These are phyloP conservation scores for Fusarium nelsonii DNA, from an alignment of 2,329 filamentous ascomycete species.

Conservation along the genomic window DNA sequence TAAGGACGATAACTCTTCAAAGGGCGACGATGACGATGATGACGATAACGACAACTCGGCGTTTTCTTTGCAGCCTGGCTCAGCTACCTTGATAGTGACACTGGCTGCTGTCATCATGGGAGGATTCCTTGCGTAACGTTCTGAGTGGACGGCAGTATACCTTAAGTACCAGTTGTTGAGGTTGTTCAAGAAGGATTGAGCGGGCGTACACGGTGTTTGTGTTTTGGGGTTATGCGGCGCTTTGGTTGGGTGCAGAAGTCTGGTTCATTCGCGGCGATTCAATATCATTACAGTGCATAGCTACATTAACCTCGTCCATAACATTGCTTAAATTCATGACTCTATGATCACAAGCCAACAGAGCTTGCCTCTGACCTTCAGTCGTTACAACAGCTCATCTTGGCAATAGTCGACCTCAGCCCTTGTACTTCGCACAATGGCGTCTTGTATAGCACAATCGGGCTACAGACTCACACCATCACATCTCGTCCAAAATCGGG, in stretches of 20 bases:
- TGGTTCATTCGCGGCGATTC: neutral
- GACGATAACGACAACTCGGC: constrained; percentile 38
- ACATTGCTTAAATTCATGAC: constrained; percentile 16
- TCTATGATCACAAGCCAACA: constrained; percentile 24
- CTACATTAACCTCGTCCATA: constrained; percentile 11
- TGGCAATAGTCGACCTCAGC: neutral
- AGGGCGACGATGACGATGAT: constrained; percentile 10
- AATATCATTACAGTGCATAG: constrained; percentile 4
- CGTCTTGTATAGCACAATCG: constrained; percentile 7
- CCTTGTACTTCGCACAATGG: constrained; percentile 6
- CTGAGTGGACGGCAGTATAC: neutral
- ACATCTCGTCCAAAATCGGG: constrained; percentile 28
- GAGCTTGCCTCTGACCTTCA: neutral
- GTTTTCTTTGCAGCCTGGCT: constrained; percentile 36
- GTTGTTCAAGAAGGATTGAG: neutral
- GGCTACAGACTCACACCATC: constrained; percentile 18
- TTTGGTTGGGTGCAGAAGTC: neutral
- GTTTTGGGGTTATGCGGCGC: neutral
- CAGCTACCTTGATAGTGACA: constrained; percentile 43
- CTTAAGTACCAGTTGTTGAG: neutral
- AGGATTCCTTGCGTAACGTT: constrained; percentile 47
- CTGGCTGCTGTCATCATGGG: constrained; percentile 48
- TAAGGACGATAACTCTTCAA: constrained; percentile 5
- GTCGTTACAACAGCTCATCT: neutral
- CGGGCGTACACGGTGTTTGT: neutral